phyloP scores from a whole-genome alignment of 116 monocot species.

The Papilionanthe hybrid region DNA sequence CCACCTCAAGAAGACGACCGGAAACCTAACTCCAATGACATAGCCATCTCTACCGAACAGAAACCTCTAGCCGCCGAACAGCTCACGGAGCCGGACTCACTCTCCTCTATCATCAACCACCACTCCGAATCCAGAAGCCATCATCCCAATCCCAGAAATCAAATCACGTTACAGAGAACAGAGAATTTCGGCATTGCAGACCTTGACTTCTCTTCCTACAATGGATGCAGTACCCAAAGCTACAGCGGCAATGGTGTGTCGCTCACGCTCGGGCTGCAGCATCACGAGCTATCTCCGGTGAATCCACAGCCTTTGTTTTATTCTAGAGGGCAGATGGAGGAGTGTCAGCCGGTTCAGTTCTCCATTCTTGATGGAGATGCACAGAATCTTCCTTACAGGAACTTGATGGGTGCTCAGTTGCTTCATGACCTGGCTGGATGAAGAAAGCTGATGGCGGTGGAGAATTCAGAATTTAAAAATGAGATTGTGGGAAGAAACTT shows the following conservation, averaged over 20 bases:
- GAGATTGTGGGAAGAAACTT: too few relatives aligned
- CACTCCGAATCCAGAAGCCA: neutral
- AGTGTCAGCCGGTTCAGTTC: conserved; percentile 26
- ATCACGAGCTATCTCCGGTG: conserved; percentile 26
- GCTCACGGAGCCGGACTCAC: conserved; percentile 11
- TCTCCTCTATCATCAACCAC: conserved; percentile 20
- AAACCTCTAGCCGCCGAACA: neutral
- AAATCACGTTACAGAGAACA: neutral
- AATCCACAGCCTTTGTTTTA: conserved; percentile 32
- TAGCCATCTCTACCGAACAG: neutral
- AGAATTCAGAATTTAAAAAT: too few relatives aligned
- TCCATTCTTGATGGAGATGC: conserved; percentile 41
- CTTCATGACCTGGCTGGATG: conserved; percentile 51
- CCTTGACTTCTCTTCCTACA: conserved; percentile 28
- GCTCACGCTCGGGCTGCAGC: conserved; percentile 18
- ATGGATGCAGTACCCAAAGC: conserved; percentile 6
- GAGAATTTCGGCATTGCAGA: conserved; percentile 30
- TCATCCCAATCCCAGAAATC: neutral
- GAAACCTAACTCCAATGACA: neutral
- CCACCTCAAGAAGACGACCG: neutral
- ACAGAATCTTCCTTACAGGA: conserved; percentile 46
- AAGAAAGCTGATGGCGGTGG: too few relatives aligned
- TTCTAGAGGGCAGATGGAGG: conserved; percentile 29
- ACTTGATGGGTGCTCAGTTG: conserved; percentile 60
- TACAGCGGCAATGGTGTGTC: conserved; percentile 25